Evolutionary conservation across 2,329 filamentous ascomycete genomes (phyloP).

Genomic region (Botrytis fragariae): DNA sequence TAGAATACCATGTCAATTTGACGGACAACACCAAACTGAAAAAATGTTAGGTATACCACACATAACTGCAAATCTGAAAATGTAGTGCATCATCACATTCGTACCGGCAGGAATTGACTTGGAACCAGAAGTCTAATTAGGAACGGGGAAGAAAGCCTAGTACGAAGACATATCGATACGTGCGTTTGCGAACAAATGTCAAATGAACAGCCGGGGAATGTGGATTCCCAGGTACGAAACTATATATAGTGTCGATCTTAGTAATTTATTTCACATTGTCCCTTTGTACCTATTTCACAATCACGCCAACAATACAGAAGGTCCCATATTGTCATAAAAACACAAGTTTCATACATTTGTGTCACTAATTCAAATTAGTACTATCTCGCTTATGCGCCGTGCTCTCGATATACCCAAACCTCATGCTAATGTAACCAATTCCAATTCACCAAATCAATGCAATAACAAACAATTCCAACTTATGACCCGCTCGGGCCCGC

Average conservation of each 20-base stretch:
- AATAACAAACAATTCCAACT: conserved; percentile 9
- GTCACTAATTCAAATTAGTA: not conserved
- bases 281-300: not conserved
- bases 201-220: not conserved
- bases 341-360: conserved; percentile 10
- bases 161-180: not conserved
- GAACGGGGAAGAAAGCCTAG: not conserved
- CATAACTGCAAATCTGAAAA: not conserved
- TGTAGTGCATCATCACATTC: not conserved
- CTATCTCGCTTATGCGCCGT: conserved; percentile 7
- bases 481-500: conserved; percentile 34
- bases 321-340: not conserved
- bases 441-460: conserved; percentile 5
- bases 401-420: conserved; percentile 12
- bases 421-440: conserved; percentile 15
- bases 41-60: not conserved
- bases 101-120: not conserved
- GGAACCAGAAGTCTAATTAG: not conserved
- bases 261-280: not conserved
- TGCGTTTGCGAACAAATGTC: not conserved
- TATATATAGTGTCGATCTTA: not conserved
- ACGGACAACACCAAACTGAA: not conserved
- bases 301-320: too few relatives aligned
- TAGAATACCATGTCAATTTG: not conserved
- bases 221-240: not conserved